Evolutionary conservation across 2,329 filamentous ascomycete species (phyloP), one percentile per base, ranked within the genome.

Genomic region (Aspergillus glaucus): DNA sequence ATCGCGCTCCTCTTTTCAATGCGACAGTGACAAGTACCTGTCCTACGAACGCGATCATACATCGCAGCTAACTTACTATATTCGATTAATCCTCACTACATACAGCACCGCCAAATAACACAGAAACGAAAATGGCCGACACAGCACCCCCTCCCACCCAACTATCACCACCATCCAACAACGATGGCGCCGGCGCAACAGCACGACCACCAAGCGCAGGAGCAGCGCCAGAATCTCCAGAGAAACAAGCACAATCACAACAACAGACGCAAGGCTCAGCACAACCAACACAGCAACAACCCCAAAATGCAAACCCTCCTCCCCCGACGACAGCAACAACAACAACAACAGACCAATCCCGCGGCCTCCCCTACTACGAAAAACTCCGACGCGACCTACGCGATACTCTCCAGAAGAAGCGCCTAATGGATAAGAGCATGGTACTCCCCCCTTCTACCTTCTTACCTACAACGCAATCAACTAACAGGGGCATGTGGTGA

Each of bases 341-440:
- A 51, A 54, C 60, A 50, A 45, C 57, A 14, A 51, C 58, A 6
- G 60, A 66, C 6, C 60, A 61, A 48, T 71, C 66, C 53, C 72
- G 74, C 50, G 74, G 74, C 22, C 58, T 76, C 45, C 83, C 84
- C 15, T 88, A 86, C 70, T 89, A 89, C 67, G 86, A 89, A 65
- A 84, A 85, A 62, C 76, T 87, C 43, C 79, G 85, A 50, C 76
- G 79, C 50, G 82, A 86, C 49, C 74, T 89, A 3, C 79, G 84
- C 53, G 79, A 84, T 48, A 81, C 85, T 2, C 70, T 90, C 7
- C 74, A 81, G 45, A 84, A 82, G 70, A 86, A 85, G 64, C 76
- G 81, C 24, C 59, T 78, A 15, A 75, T 87, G 46, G 83, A 86
- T 59, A 79, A 77, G 57, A 77, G 75, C 60, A 70, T 84, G 67